Percentiles rank a stretch among this genome's conserved stretches.
These are phyloP conservation scores for Penicillium occitanis DNA, from an alignment of 2,329 filamentous ascomycete species.

Conservation along the genomic window DNA sequence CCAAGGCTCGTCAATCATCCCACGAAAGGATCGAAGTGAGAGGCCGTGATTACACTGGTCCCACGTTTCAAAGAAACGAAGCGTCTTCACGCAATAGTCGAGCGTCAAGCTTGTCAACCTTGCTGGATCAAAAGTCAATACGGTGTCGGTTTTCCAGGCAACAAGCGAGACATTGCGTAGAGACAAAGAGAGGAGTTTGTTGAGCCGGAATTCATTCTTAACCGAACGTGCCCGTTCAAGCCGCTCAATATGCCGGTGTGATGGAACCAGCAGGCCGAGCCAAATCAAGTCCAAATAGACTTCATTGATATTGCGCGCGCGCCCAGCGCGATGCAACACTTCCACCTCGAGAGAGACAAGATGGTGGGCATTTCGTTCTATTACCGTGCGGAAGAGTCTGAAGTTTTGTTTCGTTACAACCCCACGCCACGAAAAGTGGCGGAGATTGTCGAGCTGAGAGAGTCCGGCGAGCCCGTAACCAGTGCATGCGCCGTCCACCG, in stretches of 20 bases:
- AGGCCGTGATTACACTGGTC: neutral
- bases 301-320: no score
- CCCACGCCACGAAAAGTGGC: neutral
- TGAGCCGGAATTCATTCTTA: neutral
- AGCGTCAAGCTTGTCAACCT: neutral
- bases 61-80: neutral
- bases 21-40: neutral
- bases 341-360: neutral
- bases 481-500: neutral
- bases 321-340: neutral
- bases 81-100: neutral
- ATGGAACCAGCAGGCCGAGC: neutral
- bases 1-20: neutral
- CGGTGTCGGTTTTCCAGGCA: neutral
- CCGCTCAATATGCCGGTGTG: neutral
- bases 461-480: neutral
- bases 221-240: no score
- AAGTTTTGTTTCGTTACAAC: neutral
- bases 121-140: neutral
- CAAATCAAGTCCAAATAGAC: neutral
- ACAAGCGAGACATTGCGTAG: neutral
- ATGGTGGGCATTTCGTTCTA: neutral
- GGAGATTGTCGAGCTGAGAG: neutral
- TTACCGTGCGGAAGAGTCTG: neutral
- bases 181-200: neutral